Evolutionary conservation across 192 early-diverging fungal genomes (phyloP), one percentile per base, ranked within the genome.

Genomic region (Rhizophlyctis rosea): DNA sequence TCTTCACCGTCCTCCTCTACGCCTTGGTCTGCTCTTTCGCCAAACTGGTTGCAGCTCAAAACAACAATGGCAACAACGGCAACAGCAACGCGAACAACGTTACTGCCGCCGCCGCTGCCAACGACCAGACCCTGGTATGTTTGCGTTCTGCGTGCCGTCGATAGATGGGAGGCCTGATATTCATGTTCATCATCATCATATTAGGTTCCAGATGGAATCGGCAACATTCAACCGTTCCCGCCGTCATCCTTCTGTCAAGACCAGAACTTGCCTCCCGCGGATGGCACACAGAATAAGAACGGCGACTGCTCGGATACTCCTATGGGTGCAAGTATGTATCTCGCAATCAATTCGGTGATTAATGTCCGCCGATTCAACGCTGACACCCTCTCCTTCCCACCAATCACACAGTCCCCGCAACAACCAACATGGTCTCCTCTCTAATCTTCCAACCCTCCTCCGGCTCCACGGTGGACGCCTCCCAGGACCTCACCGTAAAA

Each of bases 341-440:
- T 44, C 39, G 18, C 7, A 13, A 18, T 44, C 18, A 7, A 44
- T 18, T 44, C 18, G 39, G 9, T 44, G 39, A 7, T 7, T 44
- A 13, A 13, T 44, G 39, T 44, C 18, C 18, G 39, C 39, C 9
- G 39, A 18, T 18, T 13, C 9, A 13, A 44, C 39, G 39, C 18
- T 7, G 39, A 18, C 39, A 44, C 18, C 18, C 18, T 44, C 39
- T 44, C 7, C 7, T 44, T 44, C 23, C 39, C 7, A 7, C 39
- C 55, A 3, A 18, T 44, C 39, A 7, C 9, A 13, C 39, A 44
- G 39, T 77, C 31, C 75, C 75, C 28, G 29, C 66, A 28, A 36
- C 64, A 44, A 54, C 49, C 58, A 73, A 73, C 7, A 77, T 77
- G 75, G 61, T 71, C 57, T 67, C 68, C 24, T 55, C 59, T 11